Evolutionary conservation across 2,329 filamentous ascomycete genomes (phyloP).

Genomic region (Talaromyces marneffei): DNA sequence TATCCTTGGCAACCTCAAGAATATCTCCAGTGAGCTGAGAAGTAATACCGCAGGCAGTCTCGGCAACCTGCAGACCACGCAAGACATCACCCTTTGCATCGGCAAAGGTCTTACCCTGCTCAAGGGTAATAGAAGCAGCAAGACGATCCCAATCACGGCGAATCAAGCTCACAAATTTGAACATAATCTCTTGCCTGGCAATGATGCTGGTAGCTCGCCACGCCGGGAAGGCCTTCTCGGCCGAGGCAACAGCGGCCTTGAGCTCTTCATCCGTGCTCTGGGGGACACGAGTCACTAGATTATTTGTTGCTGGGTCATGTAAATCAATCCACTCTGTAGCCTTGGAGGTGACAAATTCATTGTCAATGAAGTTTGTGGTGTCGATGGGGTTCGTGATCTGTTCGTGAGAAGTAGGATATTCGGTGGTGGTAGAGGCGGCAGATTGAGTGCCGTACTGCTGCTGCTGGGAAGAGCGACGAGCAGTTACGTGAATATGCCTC

Average conservation of each 20-base stretch:
- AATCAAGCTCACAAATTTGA: slow-evolving; percentile 60
- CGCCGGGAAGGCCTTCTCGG: slow-evolving; percentile 57
- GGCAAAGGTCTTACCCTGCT: slow-evolving; percentile 64
- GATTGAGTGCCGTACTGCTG: slow-evolving; percentile 42
- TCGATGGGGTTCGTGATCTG: slow-evolving; percentile 51
- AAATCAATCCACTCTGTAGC: slow-evolving; percentile 59
- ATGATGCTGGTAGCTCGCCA: slow-evolving; percentile 59
- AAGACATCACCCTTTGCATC: slow-evolving; percentile 63
- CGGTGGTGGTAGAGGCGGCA: slow-evolving; percentile 44
- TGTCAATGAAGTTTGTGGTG: slow-evolving; percentile 60
- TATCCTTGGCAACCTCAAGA: slow-evolving; percentile 64
- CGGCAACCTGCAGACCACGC: slow-evolving; percentile 60
- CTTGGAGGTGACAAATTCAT: slow-evolving; percentile 54
- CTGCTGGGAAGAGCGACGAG: slow-evolving; percentile 40
- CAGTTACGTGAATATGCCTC: slow-evolving; percentile 47
- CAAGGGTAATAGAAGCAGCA: slow-evolving; percentile 59
- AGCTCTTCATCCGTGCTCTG: slow-evolving; percentile 61
- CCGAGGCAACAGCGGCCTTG: slow-evolving; percentile 55
- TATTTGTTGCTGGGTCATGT: slow-evolving; percentile 61
- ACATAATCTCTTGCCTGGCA: slow-evolving; percentile 58
- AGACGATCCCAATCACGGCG: slow-evolving; percentile 60
- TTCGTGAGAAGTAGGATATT: slow-evolving; percentile 54
- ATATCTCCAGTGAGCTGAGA: slow-evolving; percentile 61
- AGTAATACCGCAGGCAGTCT: slow-evolving; percentile 62
- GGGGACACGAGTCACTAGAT: slow-evolving; percentile 59